Evolutionary conservation across 208 protist species (phyloP).

Genomic region (Crithidia thermophila): DNA sequence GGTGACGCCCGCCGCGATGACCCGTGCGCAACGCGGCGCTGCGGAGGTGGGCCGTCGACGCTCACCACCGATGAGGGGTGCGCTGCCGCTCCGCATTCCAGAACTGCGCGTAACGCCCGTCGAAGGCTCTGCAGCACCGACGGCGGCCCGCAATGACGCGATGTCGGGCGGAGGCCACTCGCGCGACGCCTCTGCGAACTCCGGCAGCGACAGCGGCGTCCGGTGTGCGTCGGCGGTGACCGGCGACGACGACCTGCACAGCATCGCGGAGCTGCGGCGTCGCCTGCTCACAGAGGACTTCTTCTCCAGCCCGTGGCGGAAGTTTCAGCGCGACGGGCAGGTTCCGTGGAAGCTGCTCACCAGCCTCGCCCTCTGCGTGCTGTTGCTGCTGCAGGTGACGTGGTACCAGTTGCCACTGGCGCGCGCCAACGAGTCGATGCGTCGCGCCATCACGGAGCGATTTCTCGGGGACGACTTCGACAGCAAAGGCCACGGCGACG

Average conservation of each 20-base stretch:
- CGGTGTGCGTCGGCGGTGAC: not conserved
- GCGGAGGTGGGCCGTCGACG: too few species aligned
- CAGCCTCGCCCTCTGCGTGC: conserved; percentile 45
- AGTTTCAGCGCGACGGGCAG: conserved; percentile 35
- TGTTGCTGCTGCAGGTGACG: conserved; percentile 37
- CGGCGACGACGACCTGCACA: not conserved
- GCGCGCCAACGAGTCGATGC: conserved; percentile 45
- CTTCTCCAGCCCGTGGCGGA: conserved; percentile 42
- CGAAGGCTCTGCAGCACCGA: too few species aligned
- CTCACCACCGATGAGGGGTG: too few species aligned
- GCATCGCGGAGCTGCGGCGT: conserved; percentile 23
- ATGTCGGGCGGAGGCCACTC: not conserved
- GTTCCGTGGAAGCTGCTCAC: conserved; percentile 51
- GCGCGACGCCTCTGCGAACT: not conserved
- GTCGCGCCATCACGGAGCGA: conserved; percentile 43
- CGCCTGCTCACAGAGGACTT: conserved; percentile 45
- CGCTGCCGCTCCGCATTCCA: too few species aligned
- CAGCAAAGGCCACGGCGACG: conserved; percentile 53
- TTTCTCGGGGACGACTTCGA: conserved; percentile 47
- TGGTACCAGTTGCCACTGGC: conserved; percentile 44
- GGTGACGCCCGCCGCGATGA: too few species aligned
- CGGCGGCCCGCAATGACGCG: too few species aligned
- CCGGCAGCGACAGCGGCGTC: not conserved
- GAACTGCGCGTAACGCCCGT: too few species aligned
- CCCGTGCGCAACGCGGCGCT: too few species aligned